These are phyloP conservation scores for Metschnikowia lunata DNA, from an alignment of 805 yeast genomes.

Conservation along the genomic window DNA sequence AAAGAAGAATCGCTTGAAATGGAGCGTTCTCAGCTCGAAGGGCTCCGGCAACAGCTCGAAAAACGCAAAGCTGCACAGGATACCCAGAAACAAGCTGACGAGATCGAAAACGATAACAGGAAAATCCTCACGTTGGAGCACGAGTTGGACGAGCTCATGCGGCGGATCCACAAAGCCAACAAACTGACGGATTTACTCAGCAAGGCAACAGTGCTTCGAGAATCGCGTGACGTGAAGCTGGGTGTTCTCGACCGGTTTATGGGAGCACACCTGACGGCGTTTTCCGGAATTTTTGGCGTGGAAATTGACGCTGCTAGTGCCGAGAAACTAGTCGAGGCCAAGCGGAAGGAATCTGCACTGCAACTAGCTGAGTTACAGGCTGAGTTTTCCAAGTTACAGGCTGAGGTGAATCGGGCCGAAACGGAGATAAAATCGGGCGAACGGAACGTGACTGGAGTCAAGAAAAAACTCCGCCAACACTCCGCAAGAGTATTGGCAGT, in stretches of 20 bases:
- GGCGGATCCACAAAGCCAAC: conserved; percentile 47
- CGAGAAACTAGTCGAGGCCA: conserved; percentile 10
- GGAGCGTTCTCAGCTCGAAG: conserved; percentile 40
- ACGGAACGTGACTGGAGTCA: neutral
- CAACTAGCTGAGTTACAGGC: neutral
- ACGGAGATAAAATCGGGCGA: conserved; percentile 1
- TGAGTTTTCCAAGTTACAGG: neutral
- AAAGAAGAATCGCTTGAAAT: conserved; percentile 46
- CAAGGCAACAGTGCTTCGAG: conserved; percentile 43
- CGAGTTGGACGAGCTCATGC: conserved; percentile 49
- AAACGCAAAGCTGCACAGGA: conserved; percentile 18
- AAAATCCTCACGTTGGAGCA: conserved; percentile 28
- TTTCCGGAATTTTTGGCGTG: conserved; percentile 16
- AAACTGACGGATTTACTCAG: conserved; percentile 58
- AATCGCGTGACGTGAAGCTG: conserved; percentile 31
- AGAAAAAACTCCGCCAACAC: conserved; percentile 6
- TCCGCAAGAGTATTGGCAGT: conserved; percentile 20
- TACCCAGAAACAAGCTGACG: conserved; percentile 24
- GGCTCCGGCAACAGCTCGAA: conserved; percentile 33
- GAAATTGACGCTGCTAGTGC: conserved; percentile 14
- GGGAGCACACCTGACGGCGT: conserved; percentile 18
- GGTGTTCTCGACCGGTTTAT: conserved; percentile 26
- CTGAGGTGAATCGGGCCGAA: neutral
- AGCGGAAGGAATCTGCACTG: neutral
- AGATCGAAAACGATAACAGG: conserved; percentile 37